Base-by-base conservation (phyloP, 176 grass and related monocot genomes). In the Miscanthus lutarioriparius region DNA sequence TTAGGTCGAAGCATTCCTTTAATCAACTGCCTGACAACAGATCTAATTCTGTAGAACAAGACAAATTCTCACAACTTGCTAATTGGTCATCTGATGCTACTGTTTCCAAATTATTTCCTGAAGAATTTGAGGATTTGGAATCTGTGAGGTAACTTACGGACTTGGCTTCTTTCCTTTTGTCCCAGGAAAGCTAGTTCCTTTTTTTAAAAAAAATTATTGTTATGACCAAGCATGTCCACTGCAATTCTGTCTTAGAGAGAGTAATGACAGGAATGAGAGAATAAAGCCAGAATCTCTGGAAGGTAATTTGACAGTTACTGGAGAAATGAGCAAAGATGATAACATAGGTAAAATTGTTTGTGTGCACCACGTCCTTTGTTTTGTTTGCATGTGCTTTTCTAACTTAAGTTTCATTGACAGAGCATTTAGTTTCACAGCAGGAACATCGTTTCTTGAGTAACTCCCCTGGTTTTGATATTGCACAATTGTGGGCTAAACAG, bases 401-500 rank as follows among this genome's bases (percentile, higher is more conserved):
- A 74, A 88, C 12, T 41, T 27, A 64, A 74, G 73, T 43, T 85
- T 70, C 23, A 68, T 82, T 74, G 28, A 16, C 73, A 88, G 85
- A 74, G 47, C 44, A 89, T 49, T 64, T 64, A 91, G 70, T 22
- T 84, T 87, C 86, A 87, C 79, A 90, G 28, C 73, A 77, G 68
- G 89, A 93, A 63, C 70, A 44, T 85, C 90, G 30, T 66, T 83
- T 88, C 56, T 90, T 87, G 86, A 92, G 80, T 69, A 87, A 80
- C 28, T 76, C 85, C 66, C 91, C 96, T 85, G 89, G 87, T 85
- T 94, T 95, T 91, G 85, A 72, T 38, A 87, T 98, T 64, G 96
- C 91, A 71, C 89, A 92, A 43, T 33, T 90, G 53, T 95, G 96
- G 93, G 93, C 93, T 66, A 92, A 95, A 87, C 85, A 95, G 77